Evolutionary conservation across 495 filamentous ascomycete species (phyloP), one percentile per base, ranked within the genome.

Genomic region (Hypoxylon cercidicola): DNA sequence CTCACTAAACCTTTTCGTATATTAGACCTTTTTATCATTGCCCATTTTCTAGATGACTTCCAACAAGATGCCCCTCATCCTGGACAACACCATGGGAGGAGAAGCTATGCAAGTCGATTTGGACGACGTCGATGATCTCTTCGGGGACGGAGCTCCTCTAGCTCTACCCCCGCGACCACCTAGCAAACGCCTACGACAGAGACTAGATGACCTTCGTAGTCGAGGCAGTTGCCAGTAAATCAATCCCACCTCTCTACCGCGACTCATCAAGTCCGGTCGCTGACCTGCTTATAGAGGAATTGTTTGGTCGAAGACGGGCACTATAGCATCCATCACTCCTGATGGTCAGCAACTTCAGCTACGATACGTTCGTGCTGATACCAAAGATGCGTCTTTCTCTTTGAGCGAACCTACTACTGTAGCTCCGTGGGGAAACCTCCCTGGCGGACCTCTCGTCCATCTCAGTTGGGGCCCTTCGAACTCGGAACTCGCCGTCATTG

Each of bases 291-390:
- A 12, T 67, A 97, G 93, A 66, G 89, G 85, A 62, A 84, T 97
- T 52, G 89, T 89, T 47, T 98, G 96, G 96, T 97, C 95, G 15
- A 91, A 89, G 56, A 80, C 87, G 70, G 95, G 95, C 55, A 92
- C 88, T 68, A 90, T 98, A 73, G 94, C 94, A 25, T 88, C 88
- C 55, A 89, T 98, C 66, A 84, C 88, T 19, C 75, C 84, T n/a
- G 86, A 91, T 73, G 88, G 89, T 19, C 81, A 81, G 19, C 81
- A 79, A 5, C 79, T 97, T 28, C 85, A 88, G 60, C 78, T 96
- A 11, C 85, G 88, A 47, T 87, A 90, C 73, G 80, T 98, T 8
- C 82, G 84, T 21, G 90, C 89, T 63, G 82, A 86, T 58, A 84
- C 88, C 0, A 81, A 88, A 12, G 85, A 89, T 77, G 91, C 90